Percentiles rank a stretch among this genome's conserved stretches.
Conservation (phyloP, 257 asterid genomes). For the Euphrasia confusa region DNA sequence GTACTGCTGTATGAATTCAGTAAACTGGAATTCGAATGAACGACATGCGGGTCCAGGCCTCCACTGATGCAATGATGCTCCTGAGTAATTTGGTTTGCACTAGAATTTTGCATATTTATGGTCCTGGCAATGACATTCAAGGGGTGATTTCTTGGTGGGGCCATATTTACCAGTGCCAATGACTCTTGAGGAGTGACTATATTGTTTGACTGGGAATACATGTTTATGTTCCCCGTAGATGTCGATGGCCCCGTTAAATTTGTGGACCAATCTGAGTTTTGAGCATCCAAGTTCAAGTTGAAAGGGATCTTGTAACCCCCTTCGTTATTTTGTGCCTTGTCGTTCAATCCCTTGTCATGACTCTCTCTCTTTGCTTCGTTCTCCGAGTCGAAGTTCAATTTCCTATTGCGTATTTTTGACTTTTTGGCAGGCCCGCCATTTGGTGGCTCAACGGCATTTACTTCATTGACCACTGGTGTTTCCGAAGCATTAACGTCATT, state of each 20-base stretch:
- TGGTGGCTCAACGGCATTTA: slow-evolving; percentile 31
- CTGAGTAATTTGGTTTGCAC: slow-evolving; percentile 24
- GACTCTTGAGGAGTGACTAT: slow-evolving; percentile 32
- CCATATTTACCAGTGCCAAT: slow-evolving; percentile 24
- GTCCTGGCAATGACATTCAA: slow-evolving; percentile 59
- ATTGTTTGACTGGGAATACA: slow-evolving; percentile 18
- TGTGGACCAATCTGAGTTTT: slow-evolving; percentile 29
- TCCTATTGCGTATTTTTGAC: slow-evolving; percentile 49
- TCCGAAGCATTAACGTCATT: slow-evolving; percentile 35
- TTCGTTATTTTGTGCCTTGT: slow-evolving; percentile 26
- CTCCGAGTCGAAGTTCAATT: slow-evolving; percentile 51
- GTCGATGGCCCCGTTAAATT: slow-evolving; percentile 28
- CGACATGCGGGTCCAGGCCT: slow-evolving; percentile 29
- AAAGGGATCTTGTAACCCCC: slow-evolving; percentile 31
- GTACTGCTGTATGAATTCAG: slow-evolving; percentile 10
- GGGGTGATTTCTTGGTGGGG: slow-evolving; percentile 37
- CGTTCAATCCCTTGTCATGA: too few relatives aligned
- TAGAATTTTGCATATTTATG: slow-evolving; percentile 36
- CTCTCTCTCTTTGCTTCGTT: slow-evolving; percentile 32
- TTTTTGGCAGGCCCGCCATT: slow-evolving; percentile 28
- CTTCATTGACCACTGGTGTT: slow-evolving; percentile 28
- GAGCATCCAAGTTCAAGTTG: slow-evolving; percentile 40
- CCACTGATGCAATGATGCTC: slow-evolving; percentile 28
- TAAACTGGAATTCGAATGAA: slow-evolving; percentile 31
- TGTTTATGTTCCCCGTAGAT: slow-evolving; percentile 26